Conservation (phyloP, 768 basidiomycete genomes). For the Porpolomopsis calyptriformis region DNA sequence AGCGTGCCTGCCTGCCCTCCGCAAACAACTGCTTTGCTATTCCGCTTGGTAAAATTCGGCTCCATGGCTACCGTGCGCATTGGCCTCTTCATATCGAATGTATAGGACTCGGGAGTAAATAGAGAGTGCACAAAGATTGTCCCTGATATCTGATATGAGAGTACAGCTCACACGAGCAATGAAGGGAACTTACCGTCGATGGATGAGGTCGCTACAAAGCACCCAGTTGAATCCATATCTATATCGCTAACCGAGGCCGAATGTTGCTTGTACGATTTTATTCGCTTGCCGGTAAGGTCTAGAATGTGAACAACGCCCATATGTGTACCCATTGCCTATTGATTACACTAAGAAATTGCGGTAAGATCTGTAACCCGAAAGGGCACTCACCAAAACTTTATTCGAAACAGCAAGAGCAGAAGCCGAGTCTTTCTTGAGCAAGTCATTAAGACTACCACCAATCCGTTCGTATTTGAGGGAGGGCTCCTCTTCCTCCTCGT, state of each 20-base stretch:
- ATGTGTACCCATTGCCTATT: constrained; percentile 91
- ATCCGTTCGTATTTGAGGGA: constrained; percentile 85
- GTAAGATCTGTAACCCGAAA: constrained; percentile 7
- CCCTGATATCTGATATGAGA: constrained; percentile 40
- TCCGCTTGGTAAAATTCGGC: constrained; percentile 75
- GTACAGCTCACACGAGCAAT: not conserved
- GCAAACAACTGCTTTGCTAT: constrained; percentile 72
- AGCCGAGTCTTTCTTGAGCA: constrained; percentile 83
- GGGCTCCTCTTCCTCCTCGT: constrained; percentile 82
- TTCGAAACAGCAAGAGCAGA: constrained; percentile 71
- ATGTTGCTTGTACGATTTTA: constrained; percentile 89
- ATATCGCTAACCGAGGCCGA: constrained; percentile 81
- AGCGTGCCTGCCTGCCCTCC: constrained; percentile 87
- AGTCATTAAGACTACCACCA: constrained; percentile 56
- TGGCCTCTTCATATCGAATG: constrained; percentile 85
- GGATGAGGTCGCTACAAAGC: constrained; percentile 87
- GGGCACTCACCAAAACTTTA: constrained; percentile 51
- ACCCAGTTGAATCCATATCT: constrained; percentile 69
- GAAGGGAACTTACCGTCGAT: constrained; percentile 64
- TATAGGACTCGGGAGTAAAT: constrained; percentile 67
- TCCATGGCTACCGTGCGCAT: constrained; percentile 86
- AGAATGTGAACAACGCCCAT: constrained; percentile 85
- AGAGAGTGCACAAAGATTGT: constrained; percentile 84
- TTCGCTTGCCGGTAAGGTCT: constrained; percentile 62
- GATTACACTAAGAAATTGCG: not conserved